Conservation (phyloP, 352 stramenopile genomes). For the Globisporangium radiosum region DNA sequence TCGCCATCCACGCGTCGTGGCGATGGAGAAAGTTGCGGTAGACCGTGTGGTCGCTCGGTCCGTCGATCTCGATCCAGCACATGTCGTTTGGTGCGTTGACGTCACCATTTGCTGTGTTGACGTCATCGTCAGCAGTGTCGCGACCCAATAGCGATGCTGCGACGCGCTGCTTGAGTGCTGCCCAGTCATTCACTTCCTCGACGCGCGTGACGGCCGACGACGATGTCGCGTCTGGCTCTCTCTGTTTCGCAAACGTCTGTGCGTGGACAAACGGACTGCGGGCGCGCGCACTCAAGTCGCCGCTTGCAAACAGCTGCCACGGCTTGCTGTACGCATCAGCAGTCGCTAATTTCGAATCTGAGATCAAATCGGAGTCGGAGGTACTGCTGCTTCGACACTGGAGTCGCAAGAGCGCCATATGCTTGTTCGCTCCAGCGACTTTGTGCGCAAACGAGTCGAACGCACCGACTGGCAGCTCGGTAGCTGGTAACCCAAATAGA, state of each 20-base stretch:
- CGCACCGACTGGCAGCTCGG: conserved; percentile 25
- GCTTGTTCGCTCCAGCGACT: conserved; percentile 33
- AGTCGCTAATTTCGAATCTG: not conserved
- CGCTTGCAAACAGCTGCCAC: conserved; percentile 68
- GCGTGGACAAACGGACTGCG: conserved; percentile 56
- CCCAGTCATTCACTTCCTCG: conserved; percentile 26
- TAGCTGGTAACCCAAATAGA: conserved; percentile 62
- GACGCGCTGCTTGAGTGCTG: conserved; percentile 28
- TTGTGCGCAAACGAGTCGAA: conserved; percentile 73
- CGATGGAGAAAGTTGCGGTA: conserved; percentile 56
- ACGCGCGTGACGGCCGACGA: conserved; percentile 17
- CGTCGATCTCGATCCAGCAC: conserved; percentile 73
- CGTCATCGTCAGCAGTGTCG: conserved; percentile 5
- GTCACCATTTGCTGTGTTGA: conserved; percentile 5
- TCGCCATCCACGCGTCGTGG: conserved; percentile 61
- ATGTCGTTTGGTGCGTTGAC: conserved; percentile 26
- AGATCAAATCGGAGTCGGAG: too few species aligned
- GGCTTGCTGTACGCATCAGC: conserved; percentile 36
- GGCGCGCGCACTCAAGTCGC: conserved; percentile 38
- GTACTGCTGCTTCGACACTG: conserved; percentile 1
- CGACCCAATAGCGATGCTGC: conserved; percentile 12
- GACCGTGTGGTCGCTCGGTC: conserved; percentile 21
- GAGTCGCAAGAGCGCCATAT: conserved; percentile 41
- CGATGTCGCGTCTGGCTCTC: not conserved
- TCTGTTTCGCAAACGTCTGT: conserved; percentile 7